phyloP scores from a whole-genome alignment of 2,329 filamentous ascomycete species.

The Neonectria neomacrospora region DNA sequence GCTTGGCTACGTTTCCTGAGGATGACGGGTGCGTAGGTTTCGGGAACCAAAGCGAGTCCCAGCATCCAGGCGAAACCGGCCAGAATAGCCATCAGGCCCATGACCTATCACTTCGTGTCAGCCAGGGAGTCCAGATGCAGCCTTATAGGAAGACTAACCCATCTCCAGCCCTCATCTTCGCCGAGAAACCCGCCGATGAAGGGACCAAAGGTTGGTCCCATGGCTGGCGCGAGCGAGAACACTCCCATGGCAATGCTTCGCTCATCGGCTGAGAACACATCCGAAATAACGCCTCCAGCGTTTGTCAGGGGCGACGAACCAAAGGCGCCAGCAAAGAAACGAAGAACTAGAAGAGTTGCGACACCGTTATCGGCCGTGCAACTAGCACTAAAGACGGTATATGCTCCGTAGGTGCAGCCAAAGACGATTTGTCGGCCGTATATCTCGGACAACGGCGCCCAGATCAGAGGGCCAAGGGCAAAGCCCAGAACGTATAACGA shows the following conservation, averaged over 20 bases:
- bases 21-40: constrained; percentile 69
- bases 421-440: constrained; percentile 71
- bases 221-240: constrained; percentile 71
- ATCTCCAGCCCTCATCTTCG: constrained; percentile 69
- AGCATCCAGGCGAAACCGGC: constrained; percentile 67
- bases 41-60: constrained; percentile 62
- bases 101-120: constrained; percentile 54
- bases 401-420: constrained; percentile 64
- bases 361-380: constrained; percentile 68
- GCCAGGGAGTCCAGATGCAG: fast-evolving
- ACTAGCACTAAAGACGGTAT: constrained; percentile 71
- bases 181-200: constrained; percentile 72
- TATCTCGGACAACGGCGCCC: constrained; percentile 74
- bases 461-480: constrained; percentile 69
- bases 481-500: constrained; percentile 74
- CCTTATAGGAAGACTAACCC: constrained; percentile 42
- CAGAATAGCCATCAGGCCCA: constrained; percentile 70
- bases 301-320: constrained; percentile 72
- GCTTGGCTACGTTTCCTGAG: constrained; percentile 63
- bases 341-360: constrained; percentile 69
- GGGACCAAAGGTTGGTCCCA: constrained; percentile 69
- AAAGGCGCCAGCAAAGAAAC: constrained; percentile 74
- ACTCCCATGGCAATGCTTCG: constrained; percentile 68
- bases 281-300: constrained; percentile 71
- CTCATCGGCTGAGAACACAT: constrained; percentile 66